These are phyloP conservation scores for Xylaria nigripes DNA, from an alignment of 495 filamentous ascomycete species.

Conservation along the genomic window DNA sequence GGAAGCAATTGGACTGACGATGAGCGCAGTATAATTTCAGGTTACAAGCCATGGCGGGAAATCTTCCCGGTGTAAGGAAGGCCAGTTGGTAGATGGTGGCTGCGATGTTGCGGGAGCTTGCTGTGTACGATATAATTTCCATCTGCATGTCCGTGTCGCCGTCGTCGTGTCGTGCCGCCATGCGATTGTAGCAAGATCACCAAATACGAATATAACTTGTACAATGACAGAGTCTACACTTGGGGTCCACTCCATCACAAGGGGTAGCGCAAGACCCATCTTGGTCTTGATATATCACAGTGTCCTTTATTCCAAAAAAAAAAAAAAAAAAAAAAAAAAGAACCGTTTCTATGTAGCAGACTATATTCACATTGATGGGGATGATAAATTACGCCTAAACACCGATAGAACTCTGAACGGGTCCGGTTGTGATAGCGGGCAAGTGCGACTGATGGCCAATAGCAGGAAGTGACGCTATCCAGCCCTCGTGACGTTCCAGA, in stretches of 20 bases:
- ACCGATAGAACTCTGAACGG: too few species aligned
- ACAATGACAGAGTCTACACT: too few species aligned
- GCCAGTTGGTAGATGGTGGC: conserved; percentile 71
- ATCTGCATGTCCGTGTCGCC: background rate
- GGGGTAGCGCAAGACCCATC: too few species aligned
- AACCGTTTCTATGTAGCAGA: background rate
- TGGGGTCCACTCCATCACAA: too few species aligned
- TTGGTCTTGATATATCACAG: background rate
- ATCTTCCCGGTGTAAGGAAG: conserved; percentile 88
- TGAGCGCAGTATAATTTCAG: conserved; percentile 75
- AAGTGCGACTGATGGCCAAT: too few species aligned
- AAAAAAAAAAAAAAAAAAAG: background rate
- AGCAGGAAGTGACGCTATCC: too few species aligned
- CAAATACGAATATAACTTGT: background rate
- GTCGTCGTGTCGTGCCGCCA: background rate
- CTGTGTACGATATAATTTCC: background rate
- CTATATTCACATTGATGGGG: too few species aligned
- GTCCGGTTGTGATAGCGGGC: too few species aligned
- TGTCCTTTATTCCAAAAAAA: too few species aligned
- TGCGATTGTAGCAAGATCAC: background rate
- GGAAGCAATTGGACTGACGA: conserved; percentile 14
- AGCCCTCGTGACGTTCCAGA: too few species aligned
- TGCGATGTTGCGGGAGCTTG: background rate
- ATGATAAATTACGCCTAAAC: too few species aligned
- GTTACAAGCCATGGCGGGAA: conserved; percentile 77